Evolutionary conservation across 257 asterid species (phyloP).

Genomic region (Apocynum venetum): DNA sequence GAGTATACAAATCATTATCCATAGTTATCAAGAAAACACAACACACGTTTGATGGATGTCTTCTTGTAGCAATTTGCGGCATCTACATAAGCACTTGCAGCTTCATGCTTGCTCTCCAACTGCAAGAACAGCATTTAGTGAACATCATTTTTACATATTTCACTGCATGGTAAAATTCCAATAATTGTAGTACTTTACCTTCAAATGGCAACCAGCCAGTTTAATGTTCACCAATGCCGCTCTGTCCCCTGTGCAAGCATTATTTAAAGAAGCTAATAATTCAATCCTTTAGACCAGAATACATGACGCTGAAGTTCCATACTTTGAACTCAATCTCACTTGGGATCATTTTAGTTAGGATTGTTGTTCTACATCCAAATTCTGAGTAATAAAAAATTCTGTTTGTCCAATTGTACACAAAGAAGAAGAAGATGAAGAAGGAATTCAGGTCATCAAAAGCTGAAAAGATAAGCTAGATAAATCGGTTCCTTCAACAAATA

Average conservation of each 20-base stretch:
- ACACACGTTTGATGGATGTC: slow-evolving; percentile 35
- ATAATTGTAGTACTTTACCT: slow-evolving; percentile 14
- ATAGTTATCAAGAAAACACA: slow-evolving; percentile 1
- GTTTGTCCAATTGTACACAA: not conserved
- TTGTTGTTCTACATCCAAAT: not conserved
- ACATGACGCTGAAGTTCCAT: not conserved
- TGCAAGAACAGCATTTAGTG: slow-evolving; percentile 13
- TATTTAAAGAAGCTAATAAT: not conserved
- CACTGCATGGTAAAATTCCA: slow-evolving; percentile 4
- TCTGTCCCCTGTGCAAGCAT: slow-evolving; percentile 41
- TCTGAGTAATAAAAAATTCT: no score
- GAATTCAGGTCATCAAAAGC: not conserved
- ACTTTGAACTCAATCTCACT: no score
- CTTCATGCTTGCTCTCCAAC: slow-evolving; percentile 47
- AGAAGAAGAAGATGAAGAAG: no score
- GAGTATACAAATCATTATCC: not conserved
- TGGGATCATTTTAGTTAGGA: not conserved
- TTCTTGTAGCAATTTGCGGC: slow-evolving; percentile 49
- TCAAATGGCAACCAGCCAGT: slow-evolving; percentile 36
- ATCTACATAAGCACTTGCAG: slow-evolving; percentile 45
- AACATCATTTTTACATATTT: slow-evolving; percentile 15
- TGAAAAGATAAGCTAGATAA: not conserved
- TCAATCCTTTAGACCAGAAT: not conserved
- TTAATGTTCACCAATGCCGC: slow-evolving; percentile 40
- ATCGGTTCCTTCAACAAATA: not conserved